Percentiles rank a stretch among this genome's conserved stretches.
Conservation (phyloP, 352 stramenopile species). For the Pythium aphanidermatum region DNA sequence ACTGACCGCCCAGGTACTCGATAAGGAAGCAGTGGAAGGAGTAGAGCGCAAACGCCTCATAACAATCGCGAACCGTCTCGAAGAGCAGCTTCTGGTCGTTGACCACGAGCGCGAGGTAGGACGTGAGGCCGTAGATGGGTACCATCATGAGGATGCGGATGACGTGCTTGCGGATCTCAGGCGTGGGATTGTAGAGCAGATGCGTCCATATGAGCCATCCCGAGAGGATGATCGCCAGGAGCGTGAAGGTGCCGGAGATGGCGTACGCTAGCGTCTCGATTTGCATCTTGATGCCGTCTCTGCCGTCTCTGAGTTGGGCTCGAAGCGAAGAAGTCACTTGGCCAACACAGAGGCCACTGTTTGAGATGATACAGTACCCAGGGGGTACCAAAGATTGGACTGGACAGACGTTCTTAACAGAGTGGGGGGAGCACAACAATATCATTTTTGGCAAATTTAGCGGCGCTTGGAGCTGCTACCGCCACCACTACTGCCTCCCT, state of each 20-base stretch:
- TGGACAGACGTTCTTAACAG: too few relatives aligned
- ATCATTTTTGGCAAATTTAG: too few relatives aligned
- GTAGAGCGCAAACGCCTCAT: constrained; percentile 93
- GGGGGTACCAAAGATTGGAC: too few relatives aligned
- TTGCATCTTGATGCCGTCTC: constrained; percentile 41
- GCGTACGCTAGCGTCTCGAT: constrained; percentile 84
- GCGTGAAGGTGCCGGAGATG: constrained; percentile 83
- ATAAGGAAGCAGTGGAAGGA: constrained; percentile 93
- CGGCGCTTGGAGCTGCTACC: constrained; percentile 10
- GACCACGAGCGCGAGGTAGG: constrained; percentile 86
- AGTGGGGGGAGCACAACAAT: too few relatives aligned
- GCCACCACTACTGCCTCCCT: constrained; percentile 21
- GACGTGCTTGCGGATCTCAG: constrained; percentile 86
- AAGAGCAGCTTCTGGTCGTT: constrained; percentile 88
- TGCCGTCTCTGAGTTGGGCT: neutral
- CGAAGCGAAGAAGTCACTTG: neutral
- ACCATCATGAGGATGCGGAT: constrained; percentile 94
- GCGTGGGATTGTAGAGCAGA: constrained; percentile 78
- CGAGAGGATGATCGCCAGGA: constrained; percentile 75
- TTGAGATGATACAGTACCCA: neutral
- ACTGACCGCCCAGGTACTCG: constrained; percentile 80
- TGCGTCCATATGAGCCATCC: constrained; percentile 88
- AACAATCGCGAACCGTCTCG: constrained; percentile 88
- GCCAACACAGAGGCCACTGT: too few relatives aligned
- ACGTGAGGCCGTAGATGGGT: constrained; percentile 89